These are phyloP conservation scores for Cryptosporidium meleagridis DNA, from an alignment of 169 alveolate genomes.

Conservation along the genomic window DNA sequence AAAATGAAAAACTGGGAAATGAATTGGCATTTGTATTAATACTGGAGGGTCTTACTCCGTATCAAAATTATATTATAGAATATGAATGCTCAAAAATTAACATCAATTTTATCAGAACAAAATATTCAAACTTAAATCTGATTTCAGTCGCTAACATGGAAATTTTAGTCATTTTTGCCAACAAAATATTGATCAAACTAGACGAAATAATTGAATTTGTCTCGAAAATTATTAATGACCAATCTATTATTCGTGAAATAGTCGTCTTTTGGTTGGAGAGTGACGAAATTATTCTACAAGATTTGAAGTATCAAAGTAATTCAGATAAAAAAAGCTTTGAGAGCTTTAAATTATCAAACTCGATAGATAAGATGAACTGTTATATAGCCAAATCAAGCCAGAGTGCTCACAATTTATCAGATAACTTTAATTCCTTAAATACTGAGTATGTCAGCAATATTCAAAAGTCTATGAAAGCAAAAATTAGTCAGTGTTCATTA, in stretches of 20 bases:
- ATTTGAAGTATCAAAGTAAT: background rate
- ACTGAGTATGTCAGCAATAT: background rate
- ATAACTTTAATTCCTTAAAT: background rate
- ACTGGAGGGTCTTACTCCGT: background rate
- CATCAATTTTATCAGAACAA: background rate
- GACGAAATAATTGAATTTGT: background rate
- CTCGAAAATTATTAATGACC: background rate
- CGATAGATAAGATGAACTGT: background rate
- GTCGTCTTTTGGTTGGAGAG: background rate
- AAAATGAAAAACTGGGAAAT: background rate
- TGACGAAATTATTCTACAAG: background rate
- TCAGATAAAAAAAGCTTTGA: background rate
- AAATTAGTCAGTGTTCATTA: background rate
- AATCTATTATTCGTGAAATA: background rate
- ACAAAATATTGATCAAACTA: background rate
- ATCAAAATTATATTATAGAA: conserved; percentile 4
- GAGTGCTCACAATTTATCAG: background rate
- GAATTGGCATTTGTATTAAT: background rate
- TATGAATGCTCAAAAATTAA: background rate
- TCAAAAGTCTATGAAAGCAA: background rate
- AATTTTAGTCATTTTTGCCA: background rate
- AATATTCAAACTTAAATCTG: background rate
- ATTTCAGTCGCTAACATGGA: background rate
- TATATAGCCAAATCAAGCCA: background rate
- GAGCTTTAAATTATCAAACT: background rate